Conservation (phyloP, 1,139 yeast genomes). For the Pichia sp. region DNA sequence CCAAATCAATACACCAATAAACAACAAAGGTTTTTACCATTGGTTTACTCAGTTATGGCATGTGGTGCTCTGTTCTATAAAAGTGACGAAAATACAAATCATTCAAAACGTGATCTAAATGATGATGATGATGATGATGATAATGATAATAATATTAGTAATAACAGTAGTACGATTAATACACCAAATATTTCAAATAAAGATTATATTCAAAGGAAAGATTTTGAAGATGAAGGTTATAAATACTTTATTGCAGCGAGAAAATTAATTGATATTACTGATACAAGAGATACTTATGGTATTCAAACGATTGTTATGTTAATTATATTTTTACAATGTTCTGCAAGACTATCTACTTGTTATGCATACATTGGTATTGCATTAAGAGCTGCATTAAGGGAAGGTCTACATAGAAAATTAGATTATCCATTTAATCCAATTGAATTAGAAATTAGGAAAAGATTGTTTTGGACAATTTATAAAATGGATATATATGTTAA, state of each 20-base stretch:
- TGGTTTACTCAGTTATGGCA: constrained; percentile 65
- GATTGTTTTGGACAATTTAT: constrained; percentile 82
- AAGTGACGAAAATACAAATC: constrained; percentile 30
- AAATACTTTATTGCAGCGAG: constrained; percentile 79
- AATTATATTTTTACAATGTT: constrained; percentile 79
- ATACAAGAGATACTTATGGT: constrained; percentile 54
- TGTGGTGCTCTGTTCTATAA: constrained; percentile 69
- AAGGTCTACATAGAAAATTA: constrained; percentile 78
- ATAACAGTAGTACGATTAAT: background rate
- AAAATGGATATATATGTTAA: constrained; percentile 89
- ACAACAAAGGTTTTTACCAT: constrained; percentile 71
- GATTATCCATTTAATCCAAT: constrained; percentile 67
- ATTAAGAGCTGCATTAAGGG: constrained; percentile 74
- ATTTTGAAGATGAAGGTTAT: constrained; percentile 71
- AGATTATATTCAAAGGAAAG: constrained; percentile 33
- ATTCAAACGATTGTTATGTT: constrained; percentile 69
- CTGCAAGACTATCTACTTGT: constrained; percentile 84
- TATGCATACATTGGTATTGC: constrained; percentile 93
- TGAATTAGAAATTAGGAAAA: constrained; percentile 77
- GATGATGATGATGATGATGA: background rate
- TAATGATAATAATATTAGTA: constrained; percentile 6
- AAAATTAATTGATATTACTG: constrained; percentile 63
- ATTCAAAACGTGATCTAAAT: constrained; percentile 11
- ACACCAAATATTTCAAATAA: background rate
- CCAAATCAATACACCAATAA: constrained; percentile 64